Percentiles rank a stretch among this genome's conserved stretches.
Evolutionary conservation across 2,329 filamentous ascomycete genomes (phyloP).

Genomic region (Gliomastix tumulicola): DNA sequence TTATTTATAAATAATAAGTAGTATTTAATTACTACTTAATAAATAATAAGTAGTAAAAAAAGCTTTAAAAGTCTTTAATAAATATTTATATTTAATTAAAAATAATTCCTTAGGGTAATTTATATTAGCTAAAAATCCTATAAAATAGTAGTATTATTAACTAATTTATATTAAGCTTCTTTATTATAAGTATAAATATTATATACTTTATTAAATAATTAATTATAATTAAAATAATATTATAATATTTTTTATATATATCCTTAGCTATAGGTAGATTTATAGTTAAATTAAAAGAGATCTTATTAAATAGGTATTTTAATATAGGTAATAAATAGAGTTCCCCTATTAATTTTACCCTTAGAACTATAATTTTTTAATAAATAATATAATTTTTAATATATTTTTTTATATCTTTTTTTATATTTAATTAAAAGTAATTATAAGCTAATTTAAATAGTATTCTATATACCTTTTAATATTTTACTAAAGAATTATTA

Average conservation of each 20-base stretch:
- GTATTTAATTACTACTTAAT: neutral
- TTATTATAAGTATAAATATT: neutral
- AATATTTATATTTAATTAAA: neutral
- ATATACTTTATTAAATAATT: neutral
- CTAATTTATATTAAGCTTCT: neutral
- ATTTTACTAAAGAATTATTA: too few species aligned
- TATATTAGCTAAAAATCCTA: neutral
- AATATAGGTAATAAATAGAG: neutral
- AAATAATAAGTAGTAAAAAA: neutral
- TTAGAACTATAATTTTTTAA: neutral
- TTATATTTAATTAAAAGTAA: neutral
- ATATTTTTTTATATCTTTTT: neutral
- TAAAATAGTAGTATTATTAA: neutral
- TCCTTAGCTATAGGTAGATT: neutral
- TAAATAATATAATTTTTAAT: neutral
- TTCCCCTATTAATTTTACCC: neutral
- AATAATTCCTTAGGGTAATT: neutral
- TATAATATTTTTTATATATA: neutral
- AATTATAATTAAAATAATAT: neutral
- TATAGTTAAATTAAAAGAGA: neutral
- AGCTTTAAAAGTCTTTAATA: neutral
- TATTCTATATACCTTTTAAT: neutral
- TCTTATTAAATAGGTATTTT: neutral
- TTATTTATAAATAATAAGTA: neutral
- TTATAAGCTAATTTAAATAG: neutral